Evolutionary conservation across 1,284 basidiomycete species (phyloP).

Genomic region (Cutaneotrichosporon daszewskae): DNA sequence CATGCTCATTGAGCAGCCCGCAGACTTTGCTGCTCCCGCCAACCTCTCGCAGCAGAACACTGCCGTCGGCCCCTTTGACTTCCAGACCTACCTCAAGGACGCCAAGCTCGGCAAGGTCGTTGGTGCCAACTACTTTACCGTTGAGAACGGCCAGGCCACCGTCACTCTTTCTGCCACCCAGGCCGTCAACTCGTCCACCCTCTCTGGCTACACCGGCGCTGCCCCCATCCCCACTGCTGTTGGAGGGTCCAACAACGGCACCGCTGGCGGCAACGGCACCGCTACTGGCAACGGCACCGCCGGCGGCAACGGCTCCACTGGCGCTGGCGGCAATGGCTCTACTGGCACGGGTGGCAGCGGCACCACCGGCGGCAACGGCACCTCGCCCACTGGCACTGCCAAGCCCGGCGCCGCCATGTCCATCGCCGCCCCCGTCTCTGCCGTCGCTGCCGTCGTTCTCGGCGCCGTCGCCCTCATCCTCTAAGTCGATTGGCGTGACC

Average conservation of each 20-base stretch:
- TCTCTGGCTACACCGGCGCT: slow-evolving; percentile 36
- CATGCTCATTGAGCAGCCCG: slow-evolving; percentile 17
- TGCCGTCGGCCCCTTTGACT: slow-evolving; percentile 57
- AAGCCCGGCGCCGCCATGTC: slow-evolving; percentile 9
- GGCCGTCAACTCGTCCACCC: slow-evolving; percentile 4
- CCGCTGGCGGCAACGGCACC: slow-evolving; percentile 11
- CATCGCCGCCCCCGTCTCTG: slow-evolving; percentile 24
- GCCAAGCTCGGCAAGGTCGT: slow-evolving; percentile 44
- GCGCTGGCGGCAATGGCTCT: slow-evolving; percentile 1
- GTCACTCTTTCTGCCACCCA: slow-evolving; percentile 23
- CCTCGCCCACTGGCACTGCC: slow-evolving; percentile 7
- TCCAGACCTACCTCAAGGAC: slow-evolving; percentile 34
- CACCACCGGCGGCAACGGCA: slow-evolving; percentile 1
- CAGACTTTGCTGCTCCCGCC: slow-evolving; percentile 58
- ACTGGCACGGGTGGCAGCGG: neutral
- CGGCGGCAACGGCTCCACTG: slow-evolving; percentile 2
- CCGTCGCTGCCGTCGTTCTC: slow-evolving; percentile 3
- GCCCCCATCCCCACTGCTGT: slow-evolving; percentile 25
- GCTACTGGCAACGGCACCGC: slow-evolving; percentile 1
- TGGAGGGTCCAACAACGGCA: slow-evolving; percentile 12
- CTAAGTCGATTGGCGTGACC: slow-evolving; percentile 6
- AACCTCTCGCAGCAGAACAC: slow-evolving; percentile 55
- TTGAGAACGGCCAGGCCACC: slow-evolving; percentile 59
- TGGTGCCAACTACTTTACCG: slow-evolving; percentile 62
- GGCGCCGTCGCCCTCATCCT: slow-evolving; percentile 1